These are phyloP conservation scores for Rhinocladiella similis DNA, from an alignment of 2,329 filamentous ascomycete species.

Conservation along the genomic window DNA sequence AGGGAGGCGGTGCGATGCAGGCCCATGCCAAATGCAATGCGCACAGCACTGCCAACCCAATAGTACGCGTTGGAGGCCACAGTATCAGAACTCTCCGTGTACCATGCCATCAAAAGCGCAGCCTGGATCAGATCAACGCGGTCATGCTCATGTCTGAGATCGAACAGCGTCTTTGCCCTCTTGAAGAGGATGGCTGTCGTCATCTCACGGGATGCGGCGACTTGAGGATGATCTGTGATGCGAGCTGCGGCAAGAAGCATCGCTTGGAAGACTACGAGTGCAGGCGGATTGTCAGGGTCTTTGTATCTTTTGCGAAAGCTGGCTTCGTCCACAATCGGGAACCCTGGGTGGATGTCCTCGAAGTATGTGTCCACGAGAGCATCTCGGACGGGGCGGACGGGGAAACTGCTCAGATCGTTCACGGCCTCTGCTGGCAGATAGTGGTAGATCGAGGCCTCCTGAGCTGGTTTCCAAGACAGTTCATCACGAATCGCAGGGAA, in stretches of 20 bases:
- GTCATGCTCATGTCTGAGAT: conserved; percentile 33
- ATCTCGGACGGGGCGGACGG: conserved; percentile 29
- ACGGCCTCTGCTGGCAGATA: not conserved
- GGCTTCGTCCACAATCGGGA: conserved; percentile 54
- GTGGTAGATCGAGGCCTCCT: not conserved
- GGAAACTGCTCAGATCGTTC: conserved; percentile 6
- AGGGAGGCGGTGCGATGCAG: conserved; percentile 24
- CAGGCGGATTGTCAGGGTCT: conserved; percentile 33
- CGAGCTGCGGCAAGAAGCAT: conserved; percentile 34
- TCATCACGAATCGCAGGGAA: conserved; percentile 1
- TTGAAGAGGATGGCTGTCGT: conserved; percentile 32
- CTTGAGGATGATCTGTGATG: conserved; percentile 29
- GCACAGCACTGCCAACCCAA: conserved; percentile 32
- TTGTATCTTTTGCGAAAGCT: conserved; percentile 58
- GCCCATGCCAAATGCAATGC: conserved; percentile 34
- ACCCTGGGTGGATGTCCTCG: conserved; percentile 51
- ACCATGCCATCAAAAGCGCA: conserved; percentile 33
- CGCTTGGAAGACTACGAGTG: conserved; percentile 33
- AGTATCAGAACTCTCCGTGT: conserved; percentile 29
- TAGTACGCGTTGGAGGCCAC: conserved; percentile 30
- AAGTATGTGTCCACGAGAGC: conserved; percentile 55
- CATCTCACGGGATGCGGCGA: conserved; percentile 24
- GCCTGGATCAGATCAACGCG: conserved; percentile 31
- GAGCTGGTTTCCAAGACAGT: not conserved
- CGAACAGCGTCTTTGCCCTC: conserved; percentile 31